Evolutionary conservation across 352 stramenopile species (phyloP).

Genomic region (Pythium aquatile): DNA sequence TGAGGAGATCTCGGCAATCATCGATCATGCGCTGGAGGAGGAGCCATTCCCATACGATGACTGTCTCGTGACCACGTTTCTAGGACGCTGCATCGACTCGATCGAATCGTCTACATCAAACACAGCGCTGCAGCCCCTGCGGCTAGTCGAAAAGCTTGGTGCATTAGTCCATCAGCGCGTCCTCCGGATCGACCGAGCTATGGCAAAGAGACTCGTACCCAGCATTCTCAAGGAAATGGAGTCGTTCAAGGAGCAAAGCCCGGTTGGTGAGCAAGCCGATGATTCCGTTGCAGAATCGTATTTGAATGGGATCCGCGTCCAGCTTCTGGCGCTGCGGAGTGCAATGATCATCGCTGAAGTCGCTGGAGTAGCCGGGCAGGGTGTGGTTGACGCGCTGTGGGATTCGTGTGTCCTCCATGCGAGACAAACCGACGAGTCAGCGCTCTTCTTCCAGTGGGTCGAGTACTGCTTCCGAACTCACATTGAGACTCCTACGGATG

Average conservation of each 20-base stretch:
- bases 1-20: slow-evolving; percentile 24
- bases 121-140: slow-evolving; percentile 13
- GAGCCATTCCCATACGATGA: neutral
- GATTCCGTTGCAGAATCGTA: slow-evolving; percentile 7
- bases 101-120: neutral
- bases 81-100: slow-evolving; percentile 18
- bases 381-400: slow-evolving; percentile 35
- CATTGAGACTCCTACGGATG: slow-evolving; percentile 22
- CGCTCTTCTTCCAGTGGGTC: slow-evolving; percentile 77
- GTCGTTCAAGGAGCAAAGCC: slow-evolving; percentile 9
- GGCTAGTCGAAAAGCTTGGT: slow-evolving; percentile 20
- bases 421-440: slow-evolving; percentile 39
- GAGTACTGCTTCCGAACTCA: slow-evolving; percentile 46
- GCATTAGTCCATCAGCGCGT: neutral
- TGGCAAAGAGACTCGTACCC: slow-evolving; percentile 4
- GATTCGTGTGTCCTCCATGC: slow-evolving; percentile 37
- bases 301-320: slow-evolving; percentile 24
- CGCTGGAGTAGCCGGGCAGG: neutral
- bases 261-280: neutral
- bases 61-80: slow-evolving; percentile 14
- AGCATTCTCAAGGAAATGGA: slow-evolving; percentile 6
- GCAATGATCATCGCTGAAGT: slow-evolving; percentile 47
- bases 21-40: slow-evolving; percentile 7
- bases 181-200: neutral
- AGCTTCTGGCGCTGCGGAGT: slow-evolving; percentile 54